phyloP scores from a whole-genome alignment of 495 filamentous ascomycete species.

The Penicillium paxilli region DNA sequence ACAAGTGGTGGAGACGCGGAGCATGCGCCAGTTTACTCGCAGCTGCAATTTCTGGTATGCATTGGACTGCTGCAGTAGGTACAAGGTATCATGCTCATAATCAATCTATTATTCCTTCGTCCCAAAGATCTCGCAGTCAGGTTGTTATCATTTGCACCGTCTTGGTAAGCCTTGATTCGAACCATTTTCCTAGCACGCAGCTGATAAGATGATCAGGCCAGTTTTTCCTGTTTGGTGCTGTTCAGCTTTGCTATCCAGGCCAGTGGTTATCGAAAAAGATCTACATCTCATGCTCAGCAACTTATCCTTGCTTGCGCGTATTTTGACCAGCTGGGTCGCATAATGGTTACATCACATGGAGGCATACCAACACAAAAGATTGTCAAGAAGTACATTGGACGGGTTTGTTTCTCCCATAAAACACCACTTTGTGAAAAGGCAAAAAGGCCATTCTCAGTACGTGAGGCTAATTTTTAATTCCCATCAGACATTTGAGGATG shows the following conservation, averaged over 20 bases:
- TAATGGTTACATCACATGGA: constrained; percentile 80
- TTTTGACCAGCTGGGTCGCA: constrained; percentile 71
- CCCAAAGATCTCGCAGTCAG: constrained; percentile 51
- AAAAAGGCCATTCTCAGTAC: background rate
- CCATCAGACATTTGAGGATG: constrained; percentile 61
- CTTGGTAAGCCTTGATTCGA: constrained; percentile 53
- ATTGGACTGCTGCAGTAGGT: constrained; percentile 81
- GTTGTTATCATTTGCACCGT: constrained; percentile 65
- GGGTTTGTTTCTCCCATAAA: constrained; percentile 38
- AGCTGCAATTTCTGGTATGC: constrained; percentile 79
- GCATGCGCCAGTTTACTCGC: constrained; percentile 68
- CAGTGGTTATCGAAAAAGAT: constrained; percentile 52
- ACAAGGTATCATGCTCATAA: constrained; percentile 58
- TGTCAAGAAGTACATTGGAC: constrained; percentile 73
- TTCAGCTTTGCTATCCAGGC: constrained; percentile 57
- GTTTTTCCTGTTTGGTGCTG: constrained; percentile 59
- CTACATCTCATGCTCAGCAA: constrained; percentile 69
- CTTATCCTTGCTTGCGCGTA: constrained; percentile 74
- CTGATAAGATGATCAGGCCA: constrained; percentile 43
- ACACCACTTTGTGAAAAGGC: too few relatives aligned
- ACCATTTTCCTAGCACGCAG: too few relatives aligned
- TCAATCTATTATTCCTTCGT: constrained; percentile 20
- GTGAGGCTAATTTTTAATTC: background rate
- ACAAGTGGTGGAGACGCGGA: constrained; percentile 71
- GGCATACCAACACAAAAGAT: constrained; percentile 77